Conservation (phyloP, 2,329 filamentous ascomycete genomes). For the Rutstroemia sp. region DNA sequence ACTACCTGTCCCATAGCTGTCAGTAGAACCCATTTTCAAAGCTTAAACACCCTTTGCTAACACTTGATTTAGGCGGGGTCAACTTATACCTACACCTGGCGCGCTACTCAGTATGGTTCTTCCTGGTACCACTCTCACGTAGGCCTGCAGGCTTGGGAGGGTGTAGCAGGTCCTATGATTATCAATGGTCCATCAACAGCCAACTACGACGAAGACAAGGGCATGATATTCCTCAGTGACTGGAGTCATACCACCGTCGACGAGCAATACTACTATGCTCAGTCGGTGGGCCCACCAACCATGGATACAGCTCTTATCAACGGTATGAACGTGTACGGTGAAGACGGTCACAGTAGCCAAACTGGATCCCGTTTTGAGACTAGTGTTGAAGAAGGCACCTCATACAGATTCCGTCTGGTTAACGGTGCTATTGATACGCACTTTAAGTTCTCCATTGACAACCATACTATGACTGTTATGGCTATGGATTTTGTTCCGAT, state of each 20-base stretch:
- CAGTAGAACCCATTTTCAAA: background rate
- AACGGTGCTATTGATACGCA: slow-evolving; percentile 34
- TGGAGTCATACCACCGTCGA: slow-evolving; percentile 26
- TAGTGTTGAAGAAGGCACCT: slow-evolving; percentile 32
- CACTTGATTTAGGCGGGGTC: background rate
- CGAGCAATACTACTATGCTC: slow-evolving; percentile 14
- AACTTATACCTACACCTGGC: slow-evolving; percentile 16
- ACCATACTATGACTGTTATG: slow-evolving; percentile 49
- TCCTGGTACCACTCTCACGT: slow-evolving; percentile 57
- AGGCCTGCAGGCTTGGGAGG: slow-evolving; percentile 41
- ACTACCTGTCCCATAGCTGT: slow-evolving; percentile 57
- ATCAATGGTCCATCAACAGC: slow-evolving; percentile 52
- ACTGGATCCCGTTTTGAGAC: slow-evolving; percentile 21
- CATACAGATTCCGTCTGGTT: slow-evolving; percentile 39
- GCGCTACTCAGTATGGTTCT: slow-evolving; percentile 33
- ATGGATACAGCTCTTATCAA: slow-evolving; percentile 29
- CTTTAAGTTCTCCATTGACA: slow-evolving; percentile 41
- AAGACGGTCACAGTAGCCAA: slow-evolving; percentile 5
- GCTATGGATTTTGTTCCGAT: slow-evolving; percentile 50
- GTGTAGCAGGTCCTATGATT: slow-evolving; percentile 50
- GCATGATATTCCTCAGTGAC: slow-evolving; percentile 35
- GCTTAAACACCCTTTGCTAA: background rate
- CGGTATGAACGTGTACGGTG: slow-evolving; percentile 14
- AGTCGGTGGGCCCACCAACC: slow-evolving; percentile 18
- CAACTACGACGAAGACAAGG: slow-evolving; percentile 55